A percentile compares a stretch with the other conserved stretches of the same genome.
phyloP scores from a whole-genome alignment of 176 grass and related monocot genomes.

The Ampelocalamus luodianensis region DNA sequence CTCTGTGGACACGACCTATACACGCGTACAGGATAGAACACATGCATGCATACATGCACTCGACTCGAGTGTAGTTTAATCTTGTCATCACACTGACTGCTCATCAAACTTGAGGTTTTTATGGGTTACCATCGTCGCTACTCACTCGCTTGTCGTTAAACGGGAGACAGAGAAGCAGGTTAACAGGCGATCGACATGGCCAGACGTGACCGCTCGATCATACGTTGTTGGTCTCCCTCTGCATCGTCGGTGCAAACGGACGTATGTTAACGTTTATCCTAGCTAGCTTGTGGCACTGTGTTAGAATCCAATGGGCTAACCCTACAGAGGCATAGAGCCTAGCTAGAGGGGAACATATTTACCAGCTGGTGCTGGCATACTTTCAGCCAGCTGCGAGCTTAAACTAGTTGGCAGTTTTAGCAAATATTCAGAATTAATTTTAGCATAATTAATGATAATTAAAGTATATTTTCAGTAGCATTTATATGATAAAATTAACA shows the following conservation, averaged over 20 bases:
- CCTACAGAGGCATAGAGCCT: neutral
- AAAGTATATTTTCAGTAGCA: no score
- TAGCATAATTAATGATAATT: no score
- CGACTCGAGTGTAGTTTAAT: no score
- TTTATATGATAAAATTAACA: no score
- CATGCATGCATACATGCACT: neutral
- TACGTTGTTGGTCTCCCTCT: neutral
- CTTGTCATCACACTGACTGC: neutral
- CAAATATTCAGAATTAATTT: no score
- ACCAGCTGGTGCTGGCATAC: neutral
- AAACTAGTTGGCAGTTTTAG: no score
- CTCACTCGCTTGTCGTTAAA: neutral
- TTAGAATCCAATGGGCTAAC: neutral
- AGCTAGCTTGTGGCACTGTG: neutral
- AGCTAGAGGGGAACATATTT: neutral
- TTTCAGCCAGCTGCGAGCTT: neutral
- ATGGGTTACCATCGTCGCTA: neutral
- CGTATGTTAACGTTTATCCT: neutral
- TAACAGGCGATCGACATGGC: neutral
- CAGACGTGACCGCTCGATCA: neutral
- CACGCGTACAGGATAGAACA: no score
- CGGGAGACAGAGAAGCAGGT: neutral
- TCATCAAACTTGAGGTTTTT: neutral
- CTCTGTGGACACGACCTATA: no score
- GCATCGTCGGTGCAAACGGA: neutral